These are phyloP conservation scores for Pestalotiopsis sp. DNA, from an alignment of 2,329 filamentous ascomycete genomes.

Conservation along the genomic window DNA sequence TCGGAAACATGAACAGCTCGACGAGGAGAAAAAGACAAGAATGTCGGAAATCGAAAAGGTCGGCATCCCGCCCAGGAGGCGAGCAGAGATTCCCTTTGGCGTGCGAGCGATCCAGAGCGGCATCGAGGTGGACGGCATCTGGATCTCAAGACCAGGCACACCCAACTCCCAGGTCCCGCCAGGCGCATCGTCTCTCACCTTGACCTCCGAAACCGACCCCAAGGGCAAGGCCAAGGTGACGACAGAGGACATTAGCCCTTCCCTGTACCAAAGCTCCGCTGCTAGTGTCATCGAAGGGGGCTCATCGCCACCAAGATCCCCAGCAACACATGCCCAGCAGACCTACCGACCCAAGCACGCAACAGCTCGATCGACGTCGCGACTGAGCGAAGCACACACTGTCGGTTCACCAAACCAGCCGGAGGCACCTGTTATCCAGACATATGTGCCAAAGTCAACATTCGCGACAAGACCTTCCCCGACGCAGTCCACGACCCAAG, in stretches of 20 bases:
- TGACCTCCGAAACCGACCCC: slow-evolving; percentile 23
- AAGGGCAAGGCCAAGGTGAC: slow-evolving; percentile 30
- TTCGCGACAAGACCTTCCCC: slow-evolving; percentile 16
- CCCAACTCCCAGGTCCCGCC: slow-evolving; percentile 30
- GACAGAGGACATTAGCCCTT: slow-evolving; percentile 18
- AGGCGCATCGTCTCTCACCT: slow-evolving; percentile 25
- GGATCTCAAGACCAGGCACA: slow-evolving; percentile 62
- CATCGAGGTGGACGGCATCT: slow-evolving; percentile 83
- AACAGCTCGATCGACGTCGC: slow-evolving; percentile 18
- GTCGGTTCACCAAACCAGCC: slow-evolving; percentile 16
- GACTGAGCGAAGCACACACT: slow-evolving; percentile 16
- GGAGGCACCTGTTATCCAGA: slow-evolving; percentile 21
- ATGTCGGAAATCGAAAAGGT: slow-evolving; percentile 57
- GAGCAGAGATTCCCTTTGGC: slow-evolving; percentile 78
- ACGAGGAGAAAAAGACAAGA: slow-evolving; percentile 65
- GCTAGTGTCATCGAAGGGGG: slow-evolving; percentile 22
- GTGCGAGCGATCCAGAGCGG: slow-evolving; percentile 83
- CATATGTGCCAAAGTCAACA: slow-evolving; percentile 30
- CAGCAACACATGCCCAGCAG: slow-evolving; percentile 15
- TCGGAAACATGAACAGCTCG: slow-evolving; percentile 62
- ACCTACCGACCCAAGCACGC: slow-evolving; percentile 27
- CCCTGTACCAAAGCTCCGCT: slow-evolving; percentile 25
- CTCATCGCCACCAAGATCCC: slow-evolving; percentile 13
- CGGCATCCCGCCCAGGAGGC: slow-evolving; percentile 46
- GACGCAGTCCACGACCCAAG: neutral